Percentiles rank a stretch among this genome's conserved stretches.
Conservation (phyloP, 164 flowering plant species). For the Aristolochia californica region DNA sequence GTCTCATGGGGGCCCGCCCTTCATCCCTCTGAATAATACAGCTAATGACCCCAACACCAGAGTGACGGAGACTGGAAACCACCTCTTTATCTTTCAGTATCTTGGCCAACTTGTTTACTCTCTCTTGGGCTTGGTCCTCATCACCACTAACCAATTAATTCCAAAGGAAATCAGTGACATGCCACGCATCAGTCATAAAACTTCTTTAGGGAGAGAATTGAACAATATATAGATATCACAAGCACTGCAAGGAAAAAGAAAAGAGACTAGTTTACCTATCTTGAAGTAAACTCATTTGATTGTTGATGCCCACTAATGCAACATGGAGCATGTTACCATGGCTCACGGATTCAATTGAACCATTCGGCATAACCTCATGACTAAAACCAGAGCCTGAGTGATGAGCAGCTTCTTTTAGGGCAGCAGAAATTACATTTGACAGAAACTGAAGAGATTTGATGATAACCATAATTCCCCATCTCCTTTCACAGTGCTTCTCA, state of each 20-base stretch:
- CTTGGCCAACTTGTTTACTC: slow-evolving; percentile 84
- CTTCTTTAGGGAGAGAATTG: neutral
- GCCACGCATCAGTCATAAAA: neutral
- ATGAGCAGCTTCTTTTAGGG: slow-evolving; percentile 64
- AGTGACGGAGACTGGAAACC: slow-evolving; percentile 51
- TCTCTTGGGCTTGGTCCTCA: slow-evolving; percentile 99
- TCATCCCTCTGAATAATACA: slow-evolving; percentile 99
- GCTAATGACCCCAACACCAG: slow-evolving; percentile 83
- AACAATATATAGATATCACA: too few species aligned
- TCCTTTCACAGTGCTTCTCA: slow-evolving; percentile 55
- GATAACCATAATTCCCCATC: slow-evolving; percentile 98
- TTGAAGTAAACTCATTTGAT: slow-evolving; percentile 93
- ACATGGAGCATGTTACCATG: slow-evolving; percentile 92
- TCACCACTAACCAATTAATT: slow-evolving; percentile 57
- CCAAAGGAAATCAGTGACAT: neutral
- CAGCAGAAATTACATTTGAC: slow-evolving; percentile 57
- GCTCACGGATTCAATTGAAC: slow-evolving; percentile 26
- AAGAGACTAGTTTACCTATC: slow-evolving; percentile 60
- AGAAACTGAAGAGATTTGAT: slow-evolving; percentile 89
- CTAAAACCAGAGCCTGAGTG: slow-evolving; percentile 9
- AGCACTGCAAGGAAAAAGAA: neutral
- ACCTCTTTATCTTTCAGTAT: slow-evolving; percentile 78
- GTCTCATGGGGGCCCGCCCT: slow-evolving; percentile 96
- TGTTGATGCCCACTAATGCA: slow-evolving; percentile 86
- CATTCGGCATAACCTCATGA: slow-evolving; percentile 26